These are phyloP conservation scores for Nemania sp. DNA, from an alignment of 2,329 filamentous ascomycete species.

Conservation along the genomic window DNA sequence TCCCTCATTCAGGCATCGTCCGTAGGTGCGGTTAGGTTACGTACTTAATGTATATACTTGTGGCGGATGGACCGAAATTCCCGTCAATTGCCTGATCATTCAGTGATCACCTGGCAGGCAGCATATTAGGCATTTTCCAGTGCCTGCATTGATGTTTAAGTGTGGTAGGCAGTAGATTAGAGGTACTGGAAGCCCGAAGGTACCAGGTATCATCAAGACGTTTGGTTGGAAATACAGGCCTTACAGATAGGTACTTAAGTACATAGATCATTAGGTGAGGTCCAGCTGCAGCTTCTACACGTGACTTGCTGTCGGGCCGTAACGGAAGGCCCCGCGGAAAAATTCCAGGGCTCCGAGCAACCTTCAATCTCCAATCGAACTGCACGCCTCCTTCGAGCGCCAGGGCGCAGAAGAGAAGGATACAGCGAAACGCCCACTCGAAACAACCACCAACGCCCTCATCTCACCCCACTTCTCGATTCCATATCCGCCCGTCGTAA, in stretches of 20 bases:
- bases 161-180: neutral
- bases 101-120: neutral
- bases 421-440: neutral
- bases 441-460: neutral
- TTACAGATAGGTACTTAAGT: too few relatives aligned
- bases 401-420: conserved; percentile 6
- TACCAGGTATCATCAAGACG: too few relatives aligned
- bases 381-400: neutral
- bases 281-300: neutral
- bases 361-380: conserved; percentile 11
- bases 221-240: too few relatives aligned
- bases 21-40: neutral
- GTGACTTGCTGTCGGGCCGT: conserved; percentile 23
- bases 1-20: neutral
- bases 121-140: too few relatives aligned
- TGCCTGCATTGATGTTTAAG: neutral
- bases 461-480: neutral
- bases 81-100: neutral
- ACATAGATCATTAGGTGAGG: too few relatives aligned
- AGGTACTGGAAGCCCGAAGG: neutral
- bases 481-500: neutral
- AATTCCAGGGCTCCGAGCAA: conserved; percentile 13
- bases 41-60: too few relatives aligned
- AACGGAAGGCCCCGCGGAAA: conserved; percentile 26
- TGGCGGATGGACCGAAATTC: neutral